Evolutionary conservation across 2,329 filamentous ascomycete species (phyloP).

Genomic region (Aspergillus sp.): DNA sequence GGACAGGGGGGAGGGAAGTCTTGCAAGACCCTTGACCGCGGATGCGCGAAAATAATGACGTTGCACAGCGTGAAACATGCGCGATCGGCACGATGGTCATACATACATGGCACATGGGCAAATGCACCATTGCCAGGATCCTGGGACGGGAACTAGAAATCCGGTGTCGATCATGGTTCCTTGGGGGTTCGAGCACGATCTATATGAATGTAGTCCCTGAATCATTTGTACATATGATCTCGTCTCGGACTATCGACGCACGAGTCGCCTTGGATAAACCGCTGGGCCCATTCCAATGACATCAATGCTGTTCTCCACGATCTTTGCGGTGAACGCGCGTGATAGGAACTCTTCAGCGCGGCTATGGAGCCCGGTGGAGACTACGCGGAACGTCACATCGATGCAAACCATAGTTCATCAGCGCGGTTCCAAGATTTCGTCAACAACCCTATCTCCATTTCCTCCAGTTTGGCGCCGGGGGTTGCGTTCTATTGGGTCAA

Average conservation of each 20-base stretch:
- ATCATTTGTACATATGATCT: too few species aligned
- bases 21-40: too few species aligned
- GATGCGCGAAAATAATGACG: neutral
- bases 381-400: neutral
- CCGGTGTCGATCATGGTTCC: too few species aligned
- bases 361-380: neutral
- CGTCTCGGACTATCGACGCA: neutral
- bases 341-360: neutral
- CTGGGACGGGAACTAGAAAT: too few species aligned
- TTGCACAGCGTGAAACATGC: neutral
- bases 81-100: too few species aligned
- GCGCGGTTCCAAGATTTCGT: neutral
- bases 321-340: neutral
- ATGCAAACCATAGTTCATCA: slow-evolving; percentile 11
- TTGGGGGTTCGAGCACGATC: too few species aligned
- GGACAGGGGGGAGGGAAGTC: too few species aligned
- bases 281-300: neutral
- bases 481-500: neutral
- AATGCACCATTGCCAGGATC: too few species aligned
- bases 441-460: neutral
- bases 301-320: neutral
- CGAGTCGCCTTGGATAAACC: neutral
- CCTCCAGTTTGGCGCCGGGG: neutral
- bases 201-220: too few species aligned
- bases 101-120: too few species aligned